Base-by-base conservation (phyloP, 768 basidiomycete genomes). In the Imleria badia region DNA sequence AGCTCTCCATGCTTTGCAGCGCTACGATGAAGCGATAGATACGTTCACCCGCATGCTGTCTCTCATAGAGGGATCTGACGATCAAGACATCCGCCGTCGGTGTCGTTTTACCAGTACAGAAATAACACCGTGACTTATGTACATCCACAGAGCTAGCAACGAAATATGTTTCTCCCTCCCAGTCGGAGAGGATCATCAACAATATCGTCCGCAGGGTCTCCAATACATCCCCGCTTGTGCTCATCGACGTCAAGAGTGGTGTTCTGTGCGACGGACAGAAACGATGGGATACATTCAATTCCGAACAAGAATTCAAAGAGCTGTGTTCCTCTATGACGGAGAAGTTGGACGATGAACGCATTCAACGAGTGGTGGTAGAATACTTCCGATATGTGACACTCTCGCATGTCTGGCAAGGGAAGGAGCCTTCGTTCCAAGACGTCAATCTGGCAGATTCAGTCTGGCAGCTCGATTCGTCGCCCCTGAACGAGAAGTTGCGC, bases 341-440 rank as follows among this genome's bases (percentile, higher is more conserved):
- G 23, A 14, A 36, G 10, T 26, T 57, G 35, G 59, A 61, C 41
- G 22, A 41, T 12, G 5, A 14, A 22, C 45, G 38, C 4, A 54
- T 62, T 29, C 39, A 7, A 14, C 17, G 5, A 10, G 58, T 56
- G 9, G 45, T 48, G 22, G 48, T 6, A 17, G 17, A 30, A n/a
- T 61, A 53, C 17, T 52, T 61, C 13, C 33, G 40, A 44, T 61
- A 56, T 30, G 54, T 56, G 30, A 60, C 44, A n/a, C 29, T 61
- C 3, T 61, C 60, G 11, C 60, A 61, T 12, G 48, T 53, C 6
- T 61, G 60, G 60, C 22, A 49, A 5, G 56, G 56, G 13, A 15
- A 44, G 2, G 61, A 62, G 19, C 55, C 56, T 1, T 22, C n/a
- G 20, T 54, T 58, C 20, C 30, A 58, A 29, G 61, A 58, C 9